Evolutionary conservation across 2,329 filamentous ascomycete genomes (phyloP).

Genomic region (Furcasterigmium furcatum): DNA sequence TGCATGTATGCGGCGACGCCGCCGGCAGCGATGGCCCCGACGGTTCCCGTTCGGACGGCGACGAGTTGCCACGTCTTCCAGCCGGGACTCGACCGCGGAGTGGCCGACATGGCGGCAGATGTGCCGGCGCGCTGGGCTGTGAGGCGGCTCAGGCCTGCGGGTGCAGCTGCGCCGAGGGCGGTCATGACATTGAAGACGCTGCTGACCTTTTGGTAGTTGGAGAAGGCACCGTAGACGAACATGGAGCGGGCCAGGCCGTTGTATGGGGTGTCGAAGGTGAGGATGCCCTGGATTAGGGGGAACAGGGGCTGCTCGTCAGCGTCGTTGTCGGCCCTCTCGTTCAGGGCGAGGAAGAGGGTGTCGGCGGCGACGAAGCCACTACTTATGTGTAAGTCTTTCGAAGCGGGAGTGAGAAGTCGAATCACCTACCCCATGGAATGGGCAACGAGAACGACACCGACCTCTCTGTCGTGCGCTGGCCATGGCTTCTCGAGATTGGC

Average conservation of each 20-base stretch:
- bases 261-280: constrained; percentile 85
- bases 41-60: constrained; percentile 77
- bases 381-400: constrained; percentile 6
- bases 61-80: constrained; percentile 59
- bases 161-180: constrained; percentile 45
- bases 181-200: constrained; percentile 56
- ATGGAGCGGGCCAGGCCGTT: constrained; percentile 60
- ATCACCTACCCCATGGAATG: constrained; percentile 71
- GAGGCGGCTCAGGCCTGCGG: constrained; percentile 36
- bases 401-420: accelerated
- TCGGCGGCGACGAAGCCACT: constrained; percentile 82
- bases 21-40: constrained; percentile 76
- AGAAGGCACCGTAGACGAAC: constrained; percentile 59
- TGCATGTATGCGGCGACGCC: constrained; percentile 80
- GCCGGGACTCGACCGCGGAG: constrained; percentile 7
- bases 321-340: constrained; percentile 52
- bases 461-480: constrained; percentile 75
- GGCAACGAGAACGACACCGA: constrained; percentile 75
- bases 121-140: constrained; percentile 26
- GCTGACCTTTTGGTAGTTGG: constrained; percentile 55
- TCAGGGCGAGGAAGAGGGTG: constrained; percentile 67
- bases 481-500: constrained; percentile 67
- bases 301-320: constrained; percentile 55
- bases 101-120: constrained; percentile 5
- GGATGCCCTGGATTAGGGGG: constrained; percentile 74